Conservation (phyloP, 148 eudicot species). For the Drosera capensis region DNA sequence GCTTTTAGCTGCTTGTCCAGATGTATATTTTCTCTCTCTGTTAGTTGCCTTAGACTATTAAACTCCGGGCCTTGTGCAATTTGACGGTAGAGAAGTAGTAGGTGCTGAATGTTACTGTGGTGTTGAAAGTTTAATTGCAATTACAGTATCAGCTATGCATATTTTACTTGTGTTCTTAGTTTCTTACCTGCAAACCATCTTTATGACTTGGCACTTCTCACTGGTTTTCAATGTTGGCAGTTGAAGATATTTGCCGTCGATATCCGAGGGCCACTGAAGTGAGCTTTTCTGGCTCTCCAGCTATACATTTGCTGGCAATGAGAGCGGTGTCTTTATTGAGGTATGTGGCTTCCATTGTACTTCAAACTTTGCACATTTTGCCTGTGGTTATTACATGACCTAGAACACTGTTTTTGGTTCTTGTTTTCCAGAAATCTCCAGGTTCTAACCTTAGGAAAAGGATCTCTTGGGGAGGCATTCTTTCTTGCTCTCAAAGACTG, state of each 20-base stretch:
- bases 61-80: no score
- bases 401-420: slow-evolving; percentile 6
- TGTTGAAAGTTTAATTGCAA: no score
- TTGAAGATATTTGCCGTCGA: slow-evolving; percentile 81
- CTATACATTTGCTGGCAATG: slow-evolving; percentile 53
- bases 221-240: slow-evolving; percentile 19
- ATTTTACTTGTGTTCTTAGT: background rate
- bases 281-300: slow-evolving; percentile 48
- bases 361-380: background rate
- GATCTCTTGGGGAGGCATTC: slow-evolving; percentile 63
- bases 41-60: no score
- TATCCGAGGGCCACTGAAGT: slow-evolving; percentile 78
- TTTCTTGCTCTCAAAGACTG: slow-evolving; percentile 63
- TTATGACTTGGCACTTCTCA: background rate
- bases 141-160: no score
- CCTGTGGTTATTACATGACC: background rate
- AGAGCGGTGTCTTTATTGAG: slow-evolving; percentile 58
- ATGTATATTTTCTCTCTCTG: no score
- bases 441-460: slow-evolving; percentile 62
- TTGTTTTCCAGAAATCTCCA: slow-evolving; percentile 52
- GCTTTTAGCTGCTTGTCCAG: no score
- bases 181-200: background rate
- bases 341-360: slow-evolving; percentile 15
- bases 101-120: no score
- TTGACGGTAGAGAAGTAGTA: no score